Conservation (phyloP, 805 yeast species). For the Hanseniaspora thailandica region DNA sequence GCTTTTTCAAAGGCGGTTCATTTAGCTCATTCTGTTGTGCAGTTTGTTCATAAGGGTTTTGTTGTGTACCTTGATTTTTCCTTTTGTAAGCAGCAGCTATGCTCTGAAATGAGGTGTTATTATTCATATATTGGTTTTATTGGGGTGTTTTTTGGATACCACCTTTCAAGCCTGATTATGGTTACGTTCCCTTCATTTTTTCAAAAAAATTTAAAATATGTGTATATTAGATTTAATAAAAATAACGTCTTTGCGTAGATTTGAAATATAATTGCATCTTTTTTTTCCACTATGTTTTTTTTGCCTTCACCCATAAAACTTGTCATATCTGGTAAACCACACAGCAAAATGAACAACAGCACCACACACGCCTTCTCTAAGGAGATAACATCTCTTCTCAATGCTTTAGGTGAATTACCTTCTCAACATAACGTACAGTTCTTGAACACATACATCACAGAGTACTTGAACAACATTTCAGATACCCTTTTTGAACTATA, state of each 20-base stretch:
- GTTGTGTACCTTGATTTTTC: constrained; percentile 31
- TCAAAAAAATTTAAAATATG: too few species aligned
- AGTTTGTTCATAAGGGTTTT: background rate
- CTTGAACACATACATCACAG: constrained; percentile 2
- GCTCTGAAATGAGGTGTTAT: constrained; percentile 54
- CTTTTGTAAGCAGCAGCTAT: constrained; percentile 58
- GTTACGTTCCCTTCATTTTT: too few species aligned
- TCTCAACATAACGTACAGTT: constrained; percentile 5
- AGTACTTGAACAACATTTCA: constrained; percentile 1
- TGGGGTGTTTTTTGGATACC: background rate
- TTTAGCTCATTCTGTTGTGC: constrained; percentile 3
- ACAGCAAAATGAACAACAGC: background rate
- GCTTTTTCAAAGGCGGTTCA: constrained; percentile 3
- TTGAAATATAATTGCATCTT: too few species aligned
- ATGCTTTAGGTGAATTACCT: background rate
- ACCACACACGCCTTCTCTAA: background rate
- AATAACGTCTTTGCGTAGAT: too few species aligned
- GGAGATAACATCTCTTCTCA: constrained; percentile 4
- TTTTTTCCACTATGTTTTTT: background rate
- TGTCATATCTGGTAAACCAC: background rate
- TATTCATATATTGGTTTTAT: constrained; percentile 21
- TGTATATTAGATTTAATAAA: too few species aligned
- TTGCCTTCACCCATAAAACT: too few species aligned
- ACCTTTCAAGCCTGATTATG: too few species aligned
- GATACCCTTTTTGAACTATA: constrained; percentile 10